phyloP scores from a whole-genome alignment of 805 yeast genomes.

The Teunomyces atbi region DNA sequence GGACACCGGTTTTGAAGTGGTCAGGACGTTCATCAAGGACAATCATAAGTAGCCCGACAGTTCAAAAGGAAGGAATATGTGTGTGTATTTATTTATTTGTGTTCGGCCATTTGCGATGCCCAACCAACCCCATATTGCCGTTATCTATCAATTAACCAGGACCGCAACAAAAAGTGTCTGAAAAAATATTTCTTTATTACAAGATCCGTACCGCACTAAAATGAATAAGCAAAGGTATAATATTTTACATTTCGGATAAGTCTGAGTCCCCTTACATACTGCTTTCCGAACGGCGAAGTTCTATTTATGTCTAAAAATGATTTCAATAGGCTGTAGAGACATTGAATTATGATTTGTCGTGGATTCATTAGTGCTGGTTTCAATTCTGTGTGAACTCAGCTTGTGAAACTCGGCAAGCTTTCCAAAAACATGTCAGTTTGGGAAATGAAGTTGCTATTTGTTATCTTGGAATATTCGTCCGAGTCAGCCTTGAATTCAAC shows the following conservation, averaged over 20 bases:
- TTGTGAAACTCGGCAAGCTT: slow-evolving; percentile 23
- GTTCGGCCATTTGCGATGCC: not conserved
- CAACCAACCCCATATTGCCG: not conserved
- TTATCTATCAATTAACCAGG: not conserved
- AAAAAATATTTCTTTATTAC: too few species aligned
- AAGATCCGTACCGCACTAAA: not conserved
- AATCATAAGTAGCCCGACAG: not conserved
- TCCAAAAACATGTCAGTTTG: slow-evolving; percentile 49
- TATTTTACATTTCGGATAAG: too few species aligned
- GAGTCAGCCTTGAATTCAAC: slow-evolving; percentile 52
- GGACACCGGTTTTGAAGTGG: slow-evolving; percentile 18
- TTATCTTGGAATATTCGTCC: slow-evolving; percentile 39
- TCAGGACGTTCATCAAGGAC: slow-evolving; percentile 11
- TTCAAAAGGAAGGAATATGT: not conserved
- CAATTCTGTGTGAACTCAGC: not conserved
- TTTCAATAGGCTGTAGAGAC: too few species aligned
- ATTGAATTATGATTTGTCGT: not conserved
- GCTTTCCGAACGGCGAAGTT: too few species aligned
- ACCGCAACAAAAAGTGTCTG: not conserved
- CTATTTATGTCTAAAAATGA: too few species aligned
- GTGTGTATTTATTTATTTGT: not conserved
- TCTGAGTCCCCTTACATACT: too few species aligned
- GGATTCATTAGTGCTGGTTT: not conserved
- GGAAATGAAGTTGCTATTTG: slow-evolving; percentile 53
- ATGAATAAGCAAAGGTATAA: not conserved